Conservation (phyloP, 768 basidiomycete genomes). For the Boletales sp. region DNA sequence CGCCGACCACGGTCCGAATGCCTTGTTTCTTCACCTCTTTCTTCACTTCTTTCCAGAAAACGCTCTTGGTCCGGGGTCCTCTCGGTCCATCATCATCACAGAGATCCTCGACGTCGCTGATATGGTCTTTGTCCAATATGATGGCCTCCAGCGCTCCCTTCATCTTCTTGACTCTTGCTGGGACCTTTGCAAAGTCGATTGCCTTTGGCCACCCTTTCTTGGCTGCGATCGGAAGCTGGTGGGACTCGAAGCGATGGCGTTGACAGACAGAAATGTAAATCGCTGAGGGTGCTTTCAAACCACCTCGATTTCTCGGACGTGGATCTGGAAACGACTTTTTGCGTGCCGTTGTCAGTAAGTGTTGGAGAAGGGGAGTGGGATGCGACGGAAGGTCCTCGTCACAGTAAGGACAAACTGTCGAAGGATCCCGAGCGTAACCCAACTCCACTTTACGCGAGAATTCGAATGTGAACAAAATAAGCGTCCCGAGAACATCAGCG, state of each 20-base stretch:
- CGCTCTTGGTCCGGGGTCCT: constrained; percentile 39
- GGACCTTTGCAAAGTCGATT: constrained; percentile 61
- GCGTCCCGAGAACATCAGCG: neutral
- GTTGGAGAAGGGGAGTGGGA: constrained; percentile 57
- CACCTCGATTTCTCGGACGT: constrained; percentile 65
- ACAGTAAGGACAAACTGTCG: constrained; percentile 76
- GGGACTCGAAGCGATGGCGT: constrained; percentile 72
- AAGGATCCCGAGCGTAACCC: constrained; percentile 54
- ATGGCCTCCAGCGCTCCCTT: constrained; percentile 44
- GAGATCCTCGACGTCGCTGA: constrained; percentile 18
- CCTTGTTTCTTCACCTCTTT: constrained; percentile 64
- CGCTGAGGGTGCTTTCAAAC: constrained; percentile 48
- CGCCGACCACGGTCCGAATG: constrained; percentile 59
- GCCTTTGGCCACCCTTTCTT: constrained; percentile 71
- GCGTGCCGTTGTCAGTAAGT: constrained; percentile 48
- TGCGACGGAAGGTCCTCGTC: constrained; percentile 62
- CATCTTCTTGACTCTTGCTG: constrained; percentile 52
- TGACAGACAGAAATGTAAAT: constrained; percentile 69
- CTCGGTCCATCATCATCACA: neutral
- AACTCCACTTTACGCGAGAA: constrained; percentile 43
- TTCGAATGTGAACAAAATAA: neutral
- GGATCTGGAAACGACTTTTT: constrained; percentile 57
- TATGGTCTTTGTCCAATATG: constrained; percentile 42
- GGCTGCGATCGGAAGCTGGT: constrained; percentile 69
- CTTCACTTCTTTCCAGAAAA: constrained; percentile 70